Conservation (phyloP, 2,329 filamentous ascomycete species). For the Aspergillus sp. region DNA sequence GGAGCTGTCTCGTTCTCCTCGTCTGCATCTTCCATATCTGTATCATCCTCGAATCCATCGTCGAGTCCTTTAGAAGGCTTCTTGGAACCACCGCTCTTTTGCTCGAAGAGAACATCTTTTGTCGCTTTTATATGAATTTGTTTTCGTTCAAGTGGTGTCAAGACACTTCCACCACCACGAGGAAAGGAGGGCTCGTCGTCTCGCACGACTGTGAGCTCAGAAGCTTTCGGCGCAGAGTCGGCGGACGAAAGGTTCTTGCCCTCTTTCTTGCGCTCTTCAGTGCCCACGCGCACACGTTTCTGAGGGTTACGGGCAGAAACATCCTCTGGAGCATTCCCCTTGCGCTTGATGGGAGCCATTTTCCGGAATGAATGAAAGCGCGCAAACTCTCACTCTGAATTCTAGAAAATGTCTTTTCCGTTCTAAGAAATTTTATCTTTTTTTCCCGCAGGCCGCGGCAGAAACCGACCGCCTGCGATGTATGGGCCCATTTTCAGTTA, state of each 20-base stretch:
- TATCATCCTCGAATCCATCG: constrained; percentile 52
- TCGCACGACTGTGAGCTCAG: constrained; percentile 48
- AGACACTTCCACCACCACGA: constrained; percentile 82
- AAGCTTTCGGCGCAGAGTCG: constrained; percentile 28
- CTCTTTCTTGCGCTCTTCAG: constrained; percentile 35
- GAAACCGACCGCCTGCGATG: constrained; percentile 21
- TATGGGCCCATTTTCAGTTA: not conserved
- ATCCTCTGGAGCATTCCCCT: constrained; percentile 42
- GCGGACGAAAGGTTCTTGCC: constrained; percentile 24
- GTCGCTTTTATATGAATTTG: constrained; percentile 94
- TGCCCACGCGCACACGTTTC: constrained; percentile 43
- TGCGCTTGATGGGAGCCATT: constrained; percentile 49
- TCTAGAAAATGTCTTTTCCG: constrained; percentile 14
- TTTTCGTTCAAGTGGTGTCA: constrained; percentile 93
- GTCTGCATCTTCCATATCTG: constrained; percentile 49
- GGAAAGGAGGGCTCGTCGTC: constrained; percentile 91
- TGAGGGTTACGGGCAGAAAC: constrained; percentile 35
- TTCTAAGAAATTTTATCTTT: constrained; percentile 26
- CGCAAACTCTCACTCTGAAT: constrained; percentile 20
- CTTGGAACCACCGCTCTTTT: constrained; percentile 57
- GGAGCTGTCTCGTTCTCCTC: constrained; percentile 33
- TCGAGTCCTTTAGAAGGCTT: constrained; percentile 49
- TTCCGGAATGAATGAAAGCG: constrained; percentile 23
- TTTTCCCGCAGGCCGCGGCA: constrained; percentile 13
- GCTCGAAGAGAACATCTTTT: constrained; percentile 86